Evolutionary conservation across 306 rosid species (phyloP).

Genomic region (Medicago truncatula): DNA sequence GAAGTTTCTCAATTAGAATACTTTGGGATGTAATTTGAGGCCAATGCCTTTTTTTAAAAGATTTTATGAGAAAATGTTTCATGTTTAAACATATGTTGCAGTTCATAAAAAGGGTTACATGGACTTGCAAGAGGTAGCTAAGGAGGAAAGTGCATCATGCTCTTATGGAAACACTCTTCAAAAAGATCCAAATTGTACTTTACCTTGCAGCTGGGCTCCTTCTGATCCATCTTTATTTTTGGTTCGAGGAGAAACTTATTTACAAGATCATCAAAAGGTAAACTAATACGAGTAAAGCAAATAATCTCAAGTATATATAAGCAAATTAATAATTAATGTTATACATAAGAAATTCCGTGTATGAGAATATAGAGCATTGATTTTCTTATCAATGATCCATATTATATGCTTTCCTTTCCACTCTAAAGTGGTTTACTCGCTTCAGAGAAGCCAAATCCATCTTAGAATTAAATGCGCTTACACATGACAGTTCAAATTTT

Average conservation of each 20-base stretch:
- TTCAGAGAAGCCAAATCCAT: background rate
- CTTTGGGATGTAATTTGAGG: background rate
- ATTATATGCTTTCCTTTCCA: background rate
- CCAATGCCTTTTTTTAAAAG: background rate
- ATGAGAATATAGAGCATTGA: background rate
- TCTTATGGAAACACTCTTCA: slow-evolving; percentile 76
- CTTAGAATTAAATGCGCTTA: background rate
- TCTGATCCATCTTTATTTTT: slow-evolving; percentile 85
- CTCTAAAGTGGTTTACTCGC: background rate
- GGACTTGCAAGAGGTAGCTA: slow-evolving; percentile 63
- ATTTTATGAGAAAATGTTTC: slow-evolving; percentile 30
- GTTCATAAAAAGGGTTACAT: slow-evolving; percentile 79
- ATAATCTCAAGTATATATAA: background rate
- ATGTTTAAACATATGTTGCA: slow-evolving; percentile 42
- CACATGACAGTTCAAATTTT: slow-evolving; percentile 6
- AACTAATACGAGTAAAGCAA: background rate
- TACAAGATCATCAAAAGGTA: slow-evolving; percentile 72
- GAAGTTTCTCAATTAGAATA: slow-evolving; percentile 17
- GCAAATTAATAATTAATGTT: background rate
- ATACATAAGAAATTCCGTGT: background rate
- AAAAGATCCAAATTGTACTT: slow-evolving; percentile 61
- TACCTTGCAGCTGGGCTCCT: slow-evolving; percentile 72
- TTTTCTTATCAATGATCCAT: background rate
- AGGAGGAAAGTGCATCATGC: slow-evolving; percentile 54
- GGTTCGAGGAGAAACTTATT: slow-evolving; percentile 76